Evolutionary conservation across 768 basidiomycete species (phyloP).

Genomic region (Coprinopsis strossmayeri): DNA sequence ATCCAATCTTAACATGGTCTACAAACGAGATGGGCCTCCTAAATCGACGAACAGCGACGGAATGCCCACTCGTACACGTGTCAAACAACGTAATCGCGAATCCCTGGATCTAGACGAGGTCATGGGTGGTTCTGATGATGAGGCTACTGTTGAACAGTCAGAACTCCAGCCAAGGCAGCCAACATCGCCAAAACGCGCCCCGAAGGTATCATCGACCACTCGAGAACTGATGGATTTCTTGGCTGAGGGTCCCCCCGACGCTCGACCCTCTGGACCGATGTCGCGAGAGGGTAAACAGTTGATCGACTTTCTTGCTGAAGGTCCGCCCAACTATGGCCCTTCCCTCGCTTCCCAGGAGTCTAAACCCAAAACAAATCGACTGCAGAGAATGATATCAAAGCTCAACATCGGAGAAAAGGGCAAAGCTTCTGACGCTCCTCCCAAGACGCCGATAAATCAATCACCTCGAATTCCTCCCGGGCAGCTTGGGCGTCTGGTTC

Average conservation of each 20-base stretch:
- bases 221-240: conserved; percentile 53
- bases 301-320: conserved; percentile 52
- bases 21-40: conserved; percentile 19
- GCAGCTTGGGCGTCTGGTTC: conserved; percentile 9
- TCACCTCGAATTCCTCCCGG: conserved; percentile 1
- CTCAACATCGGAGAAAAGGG: conserved; percentile 49
- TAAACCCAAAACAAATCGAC: conserved; percentile 50
- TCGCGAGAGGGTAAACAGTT: conserved; percentile 43
- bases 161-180: conserved; percentile 11
- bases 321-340: conserved; percentile 37
- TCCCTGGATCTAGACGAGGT: conserved; percentile 72
- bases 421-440: conserved; percentile 14
- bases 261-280: conserved; percentile 22
- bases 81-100: conserved; percentile 51
- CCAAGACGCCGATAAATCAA: conserved; percentile 14
- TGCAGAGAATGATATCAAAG: conserved; percentile 82
- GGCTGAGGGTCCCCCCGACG: conserved; percentile 46
- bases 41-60: conserved; percentile 17
- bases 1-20: conserved; percentile 17
- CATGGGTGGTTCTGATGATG: conserved; percentile 65
- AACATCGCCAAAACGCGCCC: conserved; percentile 16
- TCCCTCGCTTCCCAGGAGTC: conserved; percentile 30
- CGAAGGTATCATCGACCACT: conserved; percentile 35
- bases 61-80: conserved; percentile 45
- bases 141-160: conserved; percentile 25